These are phyloP conservation scores for Lunasporangiospora selenospora DNA, from an alignment of 192 early-diverging fungal genomes.

Conservation along the genomic window DNA sequence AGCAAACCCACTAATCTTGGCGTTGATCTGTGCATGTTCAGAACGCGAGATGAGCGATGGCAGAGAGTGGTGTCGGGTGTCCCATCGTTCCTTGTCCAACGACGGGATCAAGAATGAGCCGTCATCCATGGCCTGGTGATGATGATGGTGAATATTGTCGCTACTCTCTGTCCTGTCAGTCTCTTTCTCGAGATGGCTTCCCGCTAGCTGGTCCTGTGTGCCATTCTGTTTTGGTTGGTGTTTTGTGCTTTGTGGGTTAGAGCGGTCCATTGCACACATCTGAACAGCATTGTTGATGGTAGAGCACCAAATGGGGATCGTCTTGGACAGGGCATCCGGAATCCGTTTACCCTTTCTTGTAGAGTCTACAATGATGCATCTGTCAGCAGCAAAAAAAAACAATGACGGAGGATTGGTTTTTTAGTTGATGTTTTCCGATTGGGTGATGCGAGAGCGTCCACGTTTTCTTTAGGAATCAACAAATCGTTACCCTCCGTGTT, in stretches of 20 bases:
- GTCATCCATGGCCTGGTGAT: neutral
- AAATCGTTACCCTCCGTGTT: slow-evolving; percentile 60
- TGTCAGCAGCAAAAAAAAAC: slow-evolving; percentile 22
- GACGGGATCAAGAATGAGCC: slow-evolving; percentile 8
- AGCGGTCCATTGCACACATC: slow-evolving; percentile 14
- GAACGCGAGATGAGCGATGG: slow-evolving; percentile 69
- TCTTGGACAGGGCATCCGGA: slow-evolving; percentile 85
- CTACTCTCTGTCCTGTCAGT: neutral
- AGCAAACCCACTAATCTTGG: slow-evolving; percentile 63
- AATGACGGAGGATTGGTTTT: neutral
- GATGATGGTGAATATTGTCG: neutral
- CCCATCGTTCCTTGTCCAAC: slow-evolving; percentile 51
- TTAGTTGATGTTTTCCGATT: neutral
- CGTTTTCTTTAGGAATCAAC: neutral
- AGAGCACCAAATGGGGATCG: slow-evolving; percentile 90
- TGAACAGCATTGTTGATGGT: slow-evolving; percentile 69
- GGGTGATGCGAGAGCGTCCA: neutral
- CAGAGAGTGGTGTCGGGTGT: slow-evolving; percentile 66
- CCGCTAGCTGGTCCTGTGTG: too few species aligned
- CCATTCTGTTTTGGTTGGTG: neutral
- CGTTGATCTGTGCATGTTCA: slow-evolving; percentile 73
- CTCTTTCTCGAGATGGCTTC: too few species aligned
- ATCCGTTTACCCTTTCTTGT: slow-evolving; percentile 85
- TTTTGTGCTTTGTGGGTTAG: neutral
- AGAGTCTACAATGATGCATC: slow-evolving; percentile 87